Base-by-base conservation (phyloP, 2,329 filamentous ascomycete genomes). In the Dactylonectria macrodidyma region DNA sequence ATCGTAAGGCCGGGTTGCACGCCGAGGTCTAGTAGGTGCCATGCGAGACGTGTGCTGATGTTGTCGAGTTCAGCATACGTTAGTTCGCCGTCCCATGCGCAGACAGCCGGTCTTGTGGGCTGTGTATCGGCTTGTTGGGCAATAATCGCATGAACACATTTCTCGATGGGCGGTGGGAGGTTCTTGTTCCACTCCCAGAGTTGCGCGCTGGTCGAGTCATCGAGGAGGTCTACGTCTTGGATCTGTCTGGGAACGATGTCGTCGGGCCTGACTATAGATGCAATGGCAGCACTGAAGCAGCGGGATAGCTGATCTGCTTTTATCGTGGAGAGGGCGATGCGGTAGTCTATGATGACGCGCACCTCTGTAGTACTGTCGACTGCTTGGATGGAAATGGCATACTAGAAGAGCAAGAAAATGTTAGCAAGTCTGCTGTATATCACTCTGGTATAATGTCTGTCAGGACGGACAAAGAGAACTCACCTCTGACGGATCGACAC, bases 1-100 rank as follows among this genome's bases (percentile, higher is more conserved):
- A 30, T 30, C 11, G 92, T 82, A 14, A 87, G 83, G 36, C 87
- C 85, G 2, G 83, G 80, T 0, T 80, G 76, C 1, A 87, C 81
- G 2, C 86, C 86, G 11, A 82, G 76, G 24, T 81, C 78, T 2
- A 83, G 72, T 1, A 92, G 81, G 57, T 83, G 77, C 11, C 76
- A 75, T 2, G 81, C 80, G 9, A 83, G 74, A 3, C 73, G 75
- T 3, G 76, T 76, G 2, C 78, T 76, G 12, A 79, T 73, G 6
- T 76, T 71, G 10, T 80, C 78, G 26, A 68, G 65, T 7, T 67
- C 59, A 5, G 60, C 59, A 46, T 67, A 67, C 0, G 59, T 67
- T 38, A 64, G 16, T 12, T 59, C 55, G 4, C 65, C 59, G 5
- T 67, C 65, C 65, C 55, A 67, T 41, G 64, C 22, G 12, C 50